Conservation (phyloP, 805 yeast genomes). For the Pichia rugopelliculosa region DNA sequence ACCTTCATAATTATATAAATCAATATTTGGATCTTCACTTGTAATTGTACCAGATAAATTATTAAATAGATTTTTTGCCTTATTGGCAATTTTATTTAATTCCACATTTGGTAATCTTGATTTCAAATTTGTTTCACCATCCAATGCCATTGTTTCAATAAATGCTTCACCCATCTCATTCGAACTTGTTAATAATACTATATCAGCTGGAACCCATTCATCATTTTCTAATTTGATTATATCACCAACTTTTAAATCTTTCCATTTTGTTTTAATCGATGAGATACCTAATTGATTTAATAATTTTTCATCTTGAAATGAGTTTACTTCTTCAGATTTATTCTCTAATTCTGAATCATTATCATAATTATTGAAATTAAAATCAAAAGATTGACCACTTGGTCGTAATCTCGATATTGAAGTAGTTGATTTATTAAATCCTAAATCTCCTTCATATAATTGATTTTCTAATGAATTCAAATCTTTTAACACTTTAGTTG, state of each 20-base stretch:
- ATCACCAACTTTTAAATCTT: constrained; percentile 80
- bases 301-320: constrained; percentile 18
- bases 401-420: constrained; percentile 24
- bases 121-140: constrained; percentile 93
- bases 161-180: constrained; percentile 59
- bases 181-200: constrained; percentile 62
- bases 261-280: constrained; percentile 47
- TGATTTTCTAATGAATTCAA: background rate
- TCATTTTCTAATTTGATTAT: constrained; percentile 63
- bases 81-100: constrained; percentile 42
- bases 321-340: constrained; percentile 14
- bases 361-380: constrained; percentile 9
- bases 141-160: constrained; percentile 94
- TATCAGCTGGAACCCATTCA: constrained; percentile 94
- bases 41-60: constrained; percentile 47
- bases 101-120: constrained; percentile 61
- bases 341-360: constrained; percentile 13
- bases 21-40: constrained; percentile 87
- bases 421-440: constrained; percentile 22
- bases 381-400: constrained; percentile 21
- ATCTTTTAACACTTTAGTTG: constrained; percentile 33
- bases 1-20: constrained; percentile 89
- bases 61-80: constrained; percentile 44
- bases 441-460: constrained; percentile 10
- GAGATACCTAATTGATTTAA: constrained; percentile 15